Evolutionary conservation across 2,329 filamentous ascomycete genomes (phyloP), one percentile per base, ranked within the genome.

Genomic region (Fusarium coicis): DNA sequence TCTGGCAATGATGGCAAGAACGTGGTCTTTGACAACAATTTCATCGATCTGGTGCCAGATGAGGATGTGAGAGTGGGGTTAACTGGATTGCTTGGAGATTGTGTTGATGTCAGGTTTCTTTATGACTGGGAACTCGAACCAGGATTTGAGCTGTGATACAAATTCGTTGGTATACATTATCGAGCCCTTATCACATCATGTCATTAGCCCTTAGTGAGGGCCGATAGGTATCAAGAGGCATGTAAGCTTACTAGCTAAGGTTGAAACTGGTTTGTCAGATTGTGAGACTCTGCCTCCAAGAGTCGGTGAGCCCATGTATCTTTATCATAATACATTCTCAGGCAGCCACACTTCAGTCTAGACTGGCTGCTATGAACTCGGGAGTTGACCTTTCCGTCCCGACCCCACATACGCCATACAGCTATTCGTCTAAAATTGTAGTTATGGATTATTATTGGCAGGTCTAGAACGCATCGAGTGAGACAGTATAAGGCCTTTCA

Each of bases 11-110:
- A 46, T 10, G 54, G 18, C 0, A 36, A 43, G 1, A 30, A 7
- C 0, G 4, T 47, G 1, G 8, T 42, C 0, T 67, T 67, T 21
- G 46, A 62, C 8, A 23, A 67, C 1, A 67, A 67, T 11, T 47
- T 47, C 0, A 32, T 67, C 1, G 65, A 67, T 5, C 10, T 67
- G 8, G 54, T 67, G 1, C 65, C 54, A 2, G 30, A 32, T 0
- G 65, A 67, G 6, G n/a, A 47, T 4, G 12, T 53, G 1, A 47
- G 3, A 2, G 21, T 67, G 4, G 26, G 19, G 4, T 23, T 43
- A 0, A 7, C n/a, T 0, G 53, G 53, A 1, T 9, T 23, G 0
- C 0, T n/a, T 4, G 5, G 3, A 1, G 21, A n/a, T 9, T 1
- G 3, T 10, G n/a, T 67, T 26, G 10, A 16, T 3, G 23, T 44